These are phyloP conservation scores for Erythrophleum fordii DNA, from an alignment of 306 rosid species.

Conservation along the genomic window DNA sequence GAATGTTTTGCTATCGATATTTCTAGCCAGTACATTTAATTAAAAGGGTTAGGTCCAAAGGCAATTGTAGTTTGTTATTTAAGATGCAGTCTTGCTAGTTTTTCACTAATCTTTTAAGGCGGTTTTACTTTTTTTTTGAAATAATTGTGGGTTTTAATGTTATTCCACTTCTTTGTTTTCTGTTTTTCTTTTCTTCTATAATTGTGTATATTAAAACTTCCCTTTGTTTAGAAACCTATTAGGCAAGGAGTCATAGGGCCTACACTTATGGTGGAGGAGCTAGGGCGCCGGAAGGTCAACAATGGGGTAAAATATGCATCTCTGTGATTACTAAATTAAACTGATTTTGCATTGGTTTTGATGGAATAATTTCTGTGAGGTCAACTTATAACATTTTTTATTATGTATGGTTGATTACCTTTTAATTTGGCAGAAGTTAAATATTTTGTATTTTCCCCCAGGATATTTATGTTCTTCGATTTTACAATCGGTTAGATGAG, in stretches of 20 bases:
- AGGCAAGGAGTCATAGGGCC: constrained; percentile 86
- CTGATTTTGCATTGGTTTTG: constrained; percentile 24
- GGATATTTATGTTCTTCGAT: constrained; percentile 78
- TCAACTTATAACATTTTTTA: constrained; percentile 15
- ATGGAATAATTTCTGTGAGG: constrained; percentile 11
- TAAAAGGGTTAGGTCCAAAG: background rate
- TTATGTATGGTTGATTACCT: constrained; percentile 12
- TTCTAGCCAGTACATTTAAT: background rate
- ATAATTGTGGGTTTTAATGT: constrained; percentile 7
- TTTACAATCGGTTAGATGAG: constrained; percentile 84
- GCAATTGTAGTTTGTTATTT: background rate
- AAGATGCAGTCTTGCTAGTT: background rate
- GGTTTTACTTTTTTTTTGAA: background rate
- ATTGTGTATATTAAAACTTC: constrained; percentile 9
- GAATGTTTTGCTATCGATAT: background rate
- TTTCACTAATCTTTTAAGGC: constrained; percentile 3
- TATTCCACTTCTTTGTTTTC: constrained; percentile 14
- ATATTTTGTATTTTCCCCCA: constrained; percentile 36
- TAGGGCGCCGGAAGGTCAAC: constrained; percentile 68
- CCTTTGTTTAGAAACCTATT: constrained; percentile 70
- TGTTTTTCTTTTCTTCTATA: background rate
- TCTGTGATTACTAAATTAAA: constrained; percentile 29
- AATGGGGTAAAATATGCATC: constrained; percentile 54
- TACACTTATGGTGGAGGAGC: constrained; percentile 83
- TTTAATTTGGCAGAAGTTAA: constrained; percentile 34